phyloP scores from a whole-genome alignment of 176 grass and related monocot species.

The Cenchrus purpureus region DNA sequence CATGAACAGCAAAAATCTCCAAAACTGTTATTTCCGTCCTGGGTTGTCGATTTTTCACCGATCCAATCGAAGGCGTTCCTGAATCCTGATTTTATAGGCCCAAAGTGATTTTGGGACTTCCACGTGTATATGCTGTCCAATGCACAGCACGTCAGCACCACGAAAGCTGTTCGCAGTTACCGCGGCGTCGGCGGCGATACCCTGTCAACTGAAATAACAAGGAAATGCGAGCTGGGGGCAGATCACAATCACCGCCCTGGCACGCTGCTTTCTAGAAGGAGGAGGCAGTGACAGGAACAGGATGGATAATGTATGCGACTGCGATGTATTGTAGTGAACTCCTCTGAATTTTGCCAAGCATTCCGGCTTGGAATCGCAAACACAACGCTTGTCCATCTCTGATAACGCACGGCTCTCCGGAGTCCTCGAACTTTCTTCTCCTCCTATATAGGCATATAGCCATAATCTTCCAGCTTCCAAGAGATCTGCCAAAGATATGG shows the following conservation, averaged over 20 bases:
- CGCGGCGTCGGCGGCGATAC: not conserved
- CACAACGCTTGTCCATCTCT: constrained; percentile 1
- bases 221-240: constrained; percentile 17
- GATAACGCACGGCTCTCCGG: not conserved
- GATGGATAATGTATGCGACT: not conserved
- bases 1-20: not conserved
- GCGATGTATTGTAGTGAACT: constrained; percentile 25
- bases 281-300: not conserved
- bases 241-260: not conserved
- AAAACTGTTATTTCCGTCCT: not conserved
- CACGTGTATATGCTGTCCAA: not conserved
- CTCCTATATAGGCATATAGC: not conserved
- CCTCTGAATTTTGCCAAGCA: constrained; percentile 2
- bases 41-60: not conserved
- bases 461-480: not conserved
- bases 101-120: not conserved
- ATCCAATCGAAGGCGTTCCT: not conserved
- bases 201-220: constrained; percentile 39
- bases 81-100: not conserved
- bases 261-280: constrained; percentile 19
- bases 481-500: constrained; percentile 29
- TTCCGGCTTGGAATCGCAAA: constrained; percentile 28
- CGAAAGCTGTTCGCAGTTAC: not conserved
- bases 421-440: not conserved
- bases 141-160: not conserved